Evolutionary conservation across 352 stramenopile species (phyloP).

Genomic region (Aphanomyces euteiches): DNA sequence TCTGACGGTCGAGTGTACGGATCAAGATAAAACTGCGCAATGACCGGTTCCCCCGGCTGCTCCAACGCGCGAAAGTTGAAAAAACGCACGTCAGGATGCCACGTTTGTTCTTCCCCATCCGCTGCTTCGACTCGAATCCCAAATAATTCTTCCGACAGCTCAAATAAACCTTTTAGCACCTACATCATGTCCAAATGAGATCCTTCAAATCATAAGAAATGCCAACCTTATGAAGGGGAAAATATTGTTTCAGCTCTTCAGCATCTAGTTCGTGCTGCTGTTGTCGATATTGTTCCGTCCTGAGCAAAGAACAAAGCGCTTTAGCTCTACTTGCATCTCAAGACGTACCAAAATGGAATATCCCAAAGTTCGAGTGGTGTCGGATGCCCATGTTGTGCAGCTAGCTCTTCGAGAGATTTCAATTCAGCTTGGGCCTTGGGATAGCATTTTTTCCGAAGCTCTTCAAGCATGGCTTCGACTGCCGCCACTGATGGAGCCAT

Average conservation of each 20-base stretch:
- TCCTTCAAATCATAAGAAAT: background rate
- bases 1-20: slow-evolving; percentile 95
- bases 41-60: slow-evolving; percentile 62
- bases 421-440: slow-evolving; percentile 90
- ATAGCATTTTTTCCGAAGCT: slow-evolving; percentile 91
- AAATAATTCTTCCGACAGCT: slow-evolving; percentile 91
- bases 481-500: slow-evolving; percentile 91
- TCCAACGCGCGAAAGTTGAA: slow-evolving; percentile 87
- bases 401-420: slow-evolving; percentile 82
- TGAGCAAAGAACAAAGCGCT: slow-evolving; percentile 6
- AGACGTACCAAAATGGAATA: slow-evolving; percentile 87
- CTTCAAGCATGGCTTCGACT: slow-evolving; percentile 90
- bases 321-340: background rate
- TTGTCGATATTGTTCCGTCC: slow-evolving; percentile 93
- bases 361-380: slow-evolving; percentile 92
- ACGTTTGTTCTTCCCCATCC: slow-evolving; percentile 70
- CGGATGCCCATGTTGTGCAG: slow-evolving; percentile 66
- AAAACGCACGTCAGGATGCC: slow-evolving; percentile 94
- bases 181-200: slow-evolving; percentile 20
- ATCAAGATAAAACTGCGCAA: slow-evolving; percentile 97
- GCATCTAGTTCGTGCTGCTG: slow-evolving; percentile 94
- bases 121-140: slow-evolving; percentile 85
- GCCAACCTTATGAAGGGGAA: slow-evolving; percentile 89
- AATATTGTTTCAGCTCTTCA: slow-evolving; percentile 97
- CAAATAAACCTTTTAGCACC: slow-evolving; percentile 93